Evolutionary conservation across 1,139 yeast genomes (phyloP), one percentile per base, ranked within the genome.

Genomic region (Kodamaea fungicola): DNA sequence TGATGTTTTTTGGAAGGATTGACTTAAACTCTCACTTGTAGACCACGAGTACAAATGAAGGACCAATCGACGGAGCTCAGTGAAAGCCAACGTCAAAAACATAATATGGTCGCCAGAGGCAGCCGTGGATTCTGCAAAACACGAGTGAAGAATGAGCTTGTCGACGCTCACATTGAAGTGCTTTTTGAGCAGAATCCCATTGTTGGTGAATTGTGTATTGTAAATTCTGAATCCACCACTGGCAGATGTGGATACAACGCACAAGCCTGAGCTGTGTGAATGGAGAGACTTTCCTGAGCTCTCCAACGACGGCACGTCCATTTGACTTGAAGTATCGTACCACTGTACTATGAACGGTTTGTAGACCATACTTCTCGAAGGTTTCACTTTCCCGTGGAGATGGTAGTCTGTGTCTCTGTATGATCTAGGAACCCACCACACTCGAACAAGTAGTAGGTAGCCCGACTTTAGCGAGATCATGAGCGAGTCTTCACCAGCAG

Each of bases 311-410:
- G 69, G 66, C 2, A 49, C 39, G 12, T 40, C 33, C 26, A 42
- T 40, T 12, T 42, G 35, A 26, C 47, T 52, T 2, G 50, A 57
- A 6, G 46, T 46, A 39, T 62, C 67, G 79, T 79, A 74, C 78
- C 78, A 74, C 45, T 74, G 80, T 0, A 74, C 72, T 9, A 71
- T 67, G 43, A 64, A 71, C 2, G 79, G 79, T 34, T 62, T 68
- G 36, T 56, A 59, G 1, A 64, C 52, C 12, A 48, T 45, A 27
- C 43, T 37, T 10, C 34, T 21, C 6, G 10, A 23, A 4, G 31
- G 34, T 2, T 31, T 21, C 2, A 22, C 29, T 2, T 9, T 12
- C 7, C 48, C 49, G 45, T 36, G 51, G 28, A 43, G 34, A 24
- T 43, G 40, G 28, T 54, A 57, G 42, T 57, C 62, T 2, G 55